Evolutionary conservation across 176 grass and related monocot genomes (phyloP), one percentile per base, ranked within the genome.

Genomic region (Juncus inflexus): DNA sequence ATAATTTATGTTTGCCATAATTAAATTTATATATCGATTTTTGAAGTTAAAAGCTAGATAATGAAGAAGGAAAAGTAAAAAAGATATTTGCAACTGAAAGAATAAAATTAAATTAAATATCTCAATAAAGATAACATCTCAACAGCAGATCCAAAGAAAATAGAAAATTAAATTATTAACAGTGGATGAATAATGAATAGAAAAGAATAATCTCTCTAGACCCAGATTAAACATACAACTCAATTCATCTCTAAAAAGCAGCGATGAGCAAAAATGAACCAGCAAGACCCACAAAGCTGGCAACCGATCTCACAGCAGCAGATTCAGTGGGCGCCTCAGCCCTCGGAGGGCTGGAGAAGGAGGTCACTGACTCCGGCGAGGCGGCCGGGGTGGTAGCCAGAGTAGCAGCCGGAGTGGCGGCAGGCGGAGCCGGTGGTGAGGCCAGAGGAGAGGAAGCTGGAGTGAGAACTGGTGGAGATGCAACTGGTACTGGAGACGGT

Each of bases 401-500:
- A 1, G 68, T 11, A 40, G 54, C 51, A 36, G 78, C 15, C 3
- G 74, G 41, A 3, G 68, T 52, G 12, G 68, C 58, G 9, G 38
- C 39, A 13, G 52, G 40, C 0, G 39, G 68, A 9, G 68, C 67
- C 0, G 67, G 67, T 1, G 67, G 54, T n/a, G 78, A 43, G 36
- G 62, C 38, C 35, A 60, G 51, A 2, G 74, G 63, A 39, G 70
- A 28, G 2, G 35, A 55, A 71, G 68, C 68, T 6, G 68, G 68
- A 28, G 68, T 71, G 9, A 40, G 38, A 71, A 16, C 52, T 42
- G 50, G 68, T 19, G 68, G 68, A 12, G 68, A 47, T 2, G 54
- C 68, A 13, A 71, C 67, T 35, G 67, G 67, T 9, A 71, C 67
- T 40, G 67, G 67, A 15, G 67, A 15, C 4, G 67, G 67, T 6